Percentiles rank a stretch among this genome's conserved stretches.
Evolutionary conservation across 441 rosid species (phyloP).

Genomic region (Populus hybrid): DNA sequence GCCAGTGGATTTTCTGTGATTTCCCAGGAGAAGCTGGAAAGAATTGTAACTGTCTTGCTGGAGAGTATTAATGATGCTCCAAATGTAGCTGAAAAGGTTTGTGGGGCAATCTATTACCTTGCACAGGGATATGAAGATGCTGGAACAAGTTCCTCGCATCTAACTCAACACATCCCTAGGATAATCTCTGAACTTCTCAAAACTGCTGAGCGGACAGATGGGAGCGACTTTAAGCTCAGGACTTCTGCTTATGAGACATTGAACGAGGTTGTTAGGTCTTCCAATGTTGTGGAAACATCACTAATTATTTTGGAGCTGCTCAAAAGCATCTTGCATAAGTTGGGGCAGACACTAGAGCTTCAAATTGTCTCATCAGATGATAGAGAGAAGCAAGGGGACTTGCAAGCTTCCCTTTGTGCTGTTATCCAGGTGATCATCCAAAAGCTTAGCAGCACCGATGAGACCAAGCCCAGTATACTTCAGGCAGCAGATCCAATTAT

Average conservation of each 20-base stretch:
- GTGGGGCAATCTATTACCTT: conserved; percentile 93
- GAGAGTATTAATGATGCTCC: conserved; percentile 86
- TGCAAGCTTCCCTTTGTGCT: conserved; percentile 92
- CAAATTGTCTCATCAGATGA: conserved; percentile 75
- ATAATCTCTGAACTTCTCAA: conserved; percentile 62
- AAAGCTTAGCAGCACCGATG: conserved; percentile 66
- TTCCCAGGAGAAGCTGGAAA: conserved; percentile 60
- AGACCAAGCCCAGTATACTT: conserved; percentile 54
- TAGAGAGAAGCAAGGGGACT: conserved; percentile 87
- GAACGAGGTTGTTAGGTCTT: conserved; percentile 88
- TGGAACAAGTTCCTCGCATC: conserved; percentile 59
- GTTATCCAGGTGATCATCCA: conserved; percentile 94
- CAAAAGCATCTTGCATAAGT: conserved; percentile 66
- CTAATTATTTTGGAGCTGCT: conserved; percentile 71
- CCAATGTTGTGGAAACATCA: conserved; percentile 59
- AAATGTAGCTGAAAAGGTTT: conserved; percentile 89
- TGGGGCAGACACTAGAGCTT: conserved; percentile 73
- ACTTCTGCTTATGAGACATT: conserved; percentile 85
- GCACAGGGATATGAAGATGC: conserved; percentile 90
- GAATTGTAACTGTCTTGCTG: conserved; percentile 56
- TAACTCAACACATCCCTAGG: conserved; percentile 61
- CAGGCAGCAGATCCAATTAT: conserved; percentile 88
- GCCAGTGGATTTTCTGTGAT: conserved; percentile 71
- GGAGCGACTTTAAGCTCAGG: conserved; percentile 77
- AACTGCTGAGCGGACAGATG: conserved; percentile 77